Base-by-base conservation (phyloP, 345 rosid species). In the Erucastrum elatum region DNA sequence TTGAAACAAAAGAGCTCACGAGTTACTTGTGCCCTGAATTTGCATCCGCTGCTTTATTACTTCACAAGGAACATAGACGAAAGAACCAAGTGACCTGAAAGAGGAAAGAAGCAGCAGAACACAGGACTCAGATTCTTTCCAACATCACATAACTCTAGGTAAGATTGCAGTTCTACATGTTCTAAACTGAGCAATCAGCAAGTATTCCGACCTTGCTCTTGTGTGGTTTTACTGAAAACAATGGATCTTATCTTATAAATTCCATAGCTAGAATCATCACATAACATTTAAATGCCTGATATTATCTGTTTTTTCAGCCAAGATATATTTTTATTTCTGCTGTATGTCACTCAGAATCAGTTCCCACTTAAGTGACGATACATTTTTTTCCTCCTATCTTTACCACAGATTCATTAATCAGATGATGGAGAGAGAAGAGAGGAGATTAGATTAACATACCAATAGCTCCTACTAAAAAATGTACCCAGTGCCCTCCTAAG, bases 21-120 rank as follows among this genome's bases (percentile, higher is more conserved):
- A 92, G 68, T 81, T 80, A 79, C 70, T 80, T 4, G 97, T 85
- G 78, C 98, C 97, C 84, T 94, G 98, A 78, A 94, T 85, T 88
- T 94, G 98, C 98, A 94, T 94, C 62, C 97, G 91, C 78, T 90
- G 98, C 88, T 94, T 94, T 82, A 94, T 88, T 66, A 94, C 97
- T 87, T 94, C 98, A 71, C 97, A 94, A 34, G 98, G 98, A 72
- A 92, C 97, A 83, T 91, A 94, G 31, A 89, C 84, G 76, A 90
- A 78, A 70, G 98, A 94, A 85, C 97, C 98, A 75, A 94, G 89
- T 16, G 98, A 41, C 98, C 98, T 94, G 88, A 81, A 83, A 84
- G 58, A 29, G 30, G 80, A 77, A 76, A 33, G 68, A 77, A 71
- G 78, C 77, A 72, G 68, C 33, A 75, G 21, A 81, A 66, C 21